Conservation (phyloP, 1,284 basidiomycete species). For the Cronartium quercuum region DNA sequence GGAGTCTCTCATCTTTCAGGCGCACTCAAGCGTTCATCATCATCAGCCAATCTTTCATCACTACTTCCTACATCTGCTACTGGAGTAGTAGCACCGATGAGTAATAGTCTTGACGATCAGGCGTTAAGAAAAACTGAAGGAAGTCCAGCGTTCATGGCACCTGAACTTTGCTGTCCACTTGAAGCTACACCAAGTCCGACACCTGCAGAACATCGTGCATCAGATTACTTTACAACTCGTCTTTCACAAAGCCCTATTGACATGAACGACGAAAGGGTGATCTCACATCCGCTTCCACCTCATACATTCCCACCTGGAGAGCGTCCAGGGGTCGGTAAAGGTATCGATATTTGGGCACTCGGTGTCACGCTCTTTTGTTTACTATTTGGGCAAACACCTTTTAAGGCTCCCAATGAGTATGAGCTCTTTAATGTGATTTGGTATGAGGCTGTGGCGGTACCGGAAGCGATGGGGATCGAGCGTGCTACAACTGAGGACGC, state of each 20-base stretch:
- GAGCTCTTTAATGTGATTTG: slow-evolving; percentile 78
- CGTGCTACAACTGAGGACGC: slow-evolving; percentile 50
- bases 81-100: slow-evolving; percentile 41
- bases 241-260: slow-evolving; percentile 40
- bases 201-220: slow-evolving; percentile 31
- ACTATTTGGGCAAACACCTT: slow-evolving; percentile 76
- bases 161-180: slow-evolving; percentile 70
- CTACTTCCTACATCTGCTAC: slow-evolving; percentile 2
- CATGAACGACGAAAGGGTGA: slow-evolving; percentile 37
- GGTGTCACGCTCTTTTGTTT: slow-evolving; percentile 96
- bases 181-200: slow-evolving; percentile 45
- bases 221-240: slow-evolving; percentile 28
- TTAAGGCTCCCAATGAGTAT: slow-evolving; percentile 64
- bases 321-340: slow-evolving; percentile 75
- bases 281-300: slow-evolving; percentile 18
- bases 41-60: slow-evolving; percentile 28
- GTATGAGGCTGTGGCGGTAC: slow-evolving; percentile 67
- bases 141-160: slow-evolving; percentile 94
- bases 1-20: slow-evolving; percentile 94
- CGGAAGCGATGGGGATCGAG: slow-evolving; percentile 69
- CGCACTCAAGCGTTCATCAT: slow-evolving; percentile 59
- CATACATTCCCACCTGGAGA: slow-evolving; percentile 43
- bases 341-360: slow-evolving; percentile 98
- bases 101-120: slow-evolving; percentile 66
- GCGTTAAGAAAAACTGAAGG: slow-evolving; percentile 90